Evolutionary conservation across 345 rosid species (phyloP).

Genomic region (Eucalyptus marginata): DNA sequence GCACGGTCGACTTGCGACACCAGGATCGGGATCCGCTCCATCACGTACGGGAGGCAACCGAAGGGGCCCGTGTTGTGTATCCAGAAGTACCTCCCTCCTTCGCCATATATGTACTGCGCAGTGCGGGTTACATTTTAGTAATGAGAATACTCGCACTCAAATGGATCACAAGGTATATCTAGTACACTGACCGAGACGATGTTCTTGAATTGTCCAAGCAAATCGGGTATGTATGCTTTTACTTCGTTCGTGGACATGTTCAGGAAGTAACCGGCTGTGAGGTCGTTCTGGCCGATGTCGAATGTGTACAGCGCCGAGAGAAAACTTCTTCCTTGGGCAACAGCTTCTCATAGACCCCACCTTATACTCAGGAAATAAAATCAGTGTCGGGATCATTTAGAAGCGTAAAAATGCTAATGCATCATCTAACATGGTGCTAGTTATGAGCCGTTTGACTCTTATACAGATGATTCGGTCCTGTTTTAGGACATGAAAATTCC

Average conservation of each 20-base stretch:
- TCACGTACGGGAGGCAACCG: constrained; percentile 53
- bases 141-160: neutral
- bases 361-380: neutral
- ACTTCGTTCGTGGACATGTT: constrained; percentile 50
- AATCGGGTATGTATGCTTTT: constrained; percentile 43
- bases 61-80: constrained; percentile 78
- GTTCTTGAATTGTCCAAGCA: constrained; percentile 14
- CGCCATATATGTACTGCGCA: constrained; percentile 32
- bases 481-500: neutral
- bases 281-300: constrained; percentile 75
- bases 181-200: neutral
- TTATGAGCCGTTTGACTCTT: neutral
- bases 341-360: constrained; percentile 28
- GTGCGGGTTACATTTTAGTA: neutral
- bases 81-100: constrained; percentile 81
- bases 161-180: neutral
- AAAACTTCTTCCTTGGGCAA: constrained; percentile 43
- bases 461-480: neutral
- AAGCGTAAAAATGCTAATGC: neutral
- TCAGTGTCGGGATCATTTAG: neutral
- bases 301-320: constrained; percentile 44
- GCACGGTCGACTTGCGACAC: constrained; percentile 33
- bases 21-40: constrained; percentile 35
- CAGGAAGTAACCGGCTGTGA: constrained; percentile 48
- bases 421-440: neutral